A percentile compares a stretch with the other conserved stretches of the same genome.
Conservation (phyloP, 139 green algal species). For the Ulvella scutata region DNA sequence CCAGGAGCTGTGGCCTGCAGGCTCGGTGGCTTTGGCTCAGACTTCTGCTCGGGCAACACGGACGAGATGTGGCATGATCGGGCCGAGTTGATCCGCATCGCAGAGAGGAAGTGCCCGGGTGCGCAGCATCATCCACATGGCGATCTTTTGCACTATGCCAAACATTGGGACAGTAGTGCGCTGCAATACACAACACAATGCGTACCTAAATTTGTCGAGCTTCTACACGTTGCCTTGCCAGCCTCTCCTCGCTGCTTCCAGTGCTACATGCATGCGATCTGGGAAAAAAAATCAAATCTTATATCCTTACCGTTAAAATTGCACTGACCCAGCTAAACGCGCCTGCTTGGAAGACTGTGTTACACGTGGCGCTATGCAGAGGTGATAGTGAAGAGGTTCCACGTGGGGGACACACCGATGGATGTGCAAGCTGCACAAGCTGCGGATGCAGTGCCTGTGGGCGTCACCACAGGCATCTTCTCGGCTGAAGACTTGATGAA, state of each 20-base stretch:
- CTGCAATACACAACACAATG: not conserved
- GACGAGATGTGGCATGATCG: slow-evolving; percentile 62
- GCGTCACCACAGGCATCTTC: slow-evolving; percentile 64
- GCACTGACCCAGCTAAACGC: not conserved
- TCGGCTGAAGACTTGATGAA: slow-evolving; percentile 24
- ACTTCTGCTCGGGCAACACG: slow-evolving; percentile 61
- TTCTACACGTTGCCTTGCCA: not conserved
- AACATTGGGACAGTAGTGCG: slow-evolving; percentile 3
- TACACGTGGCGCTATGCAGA: slow-evolving; percentile 1
- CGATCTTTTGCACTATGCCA: no score
- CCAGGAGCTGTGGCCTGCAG: not conserved
- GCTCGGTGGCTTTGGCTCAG: slow-evolving; percentile 83
- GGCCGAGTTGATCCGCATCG: slow-evolving; percentile 66
- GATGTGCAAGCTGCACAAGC: slow-evolving; percentile 59
- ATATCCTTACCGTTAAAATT: no score
- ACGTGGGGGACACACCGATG: slow-evolving; percentile 67
- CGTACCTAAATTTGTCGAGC: not conserved
- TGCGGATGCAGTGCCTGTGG: slow-evolving; percentile 40
- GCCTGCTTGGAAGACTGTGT: not conserved
- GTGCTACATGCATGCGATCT: not conserved
- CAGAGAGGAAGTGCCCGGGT: slow-evolving; percentile 18
- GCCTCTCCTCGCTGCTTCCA: not conserved
- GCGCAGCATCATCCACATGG: slow-evolving; percentile 17
- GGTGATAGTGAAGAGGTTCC: slow-evolving; percentile 17
- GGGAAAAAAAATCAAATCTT: no score